phyloP scores from a whole-genome alignment of 2,329 filamentous ascomycete species.

The Colletotrichum plurivorum region DNA sequence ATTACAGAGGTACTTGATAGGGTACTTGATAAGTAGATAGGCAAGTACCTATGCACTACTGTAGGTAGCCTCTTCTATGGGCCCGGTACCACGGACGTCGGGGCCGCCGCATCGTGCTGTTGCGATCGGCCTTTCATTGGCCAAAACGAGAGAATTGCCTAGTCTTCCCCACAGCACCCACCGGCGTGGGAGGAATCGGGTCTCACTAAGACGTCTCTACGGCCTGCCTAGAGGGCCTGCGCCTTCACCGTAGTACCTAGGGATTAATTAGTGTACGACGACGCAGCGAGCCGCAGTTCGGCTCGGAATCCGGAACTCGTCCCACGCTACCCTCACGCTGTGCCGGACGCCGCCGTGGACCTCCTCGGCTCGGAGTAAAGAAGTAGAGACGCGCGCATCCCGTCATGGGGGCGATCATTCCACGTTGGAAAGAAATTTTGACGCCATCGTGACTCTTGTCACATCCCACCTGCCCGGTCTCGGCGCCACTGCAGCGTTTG shows the following conservation, averaged over 20 bases:
- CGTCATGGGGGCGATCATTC: constrained; percentile 1
- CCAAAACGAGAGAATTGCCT: neutral
- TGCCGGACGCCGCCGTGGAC: neutral
- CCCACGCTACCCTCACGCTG: too few species aligned
- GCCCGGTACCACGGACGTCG: neutral
- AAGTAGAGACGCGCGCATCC: too few species aligned
- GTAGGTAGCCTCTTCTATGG: neutral
- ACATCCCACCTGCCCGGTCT: constrained; percentile 16
- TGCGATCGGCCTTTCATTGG: constrained; percentile 34
- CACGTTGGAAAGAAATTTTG: constrained; percentile 1
- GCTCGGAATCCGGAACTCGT: constrained; percentile 8
- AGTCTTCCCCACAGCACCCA: neutral
- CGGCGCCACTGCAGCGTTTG: constrained; percentile 8
- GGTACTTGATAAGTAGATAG: too few species aligned
- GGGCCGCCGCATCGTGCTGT: neutral
- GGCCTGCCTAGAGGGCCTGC: too few species aligned
- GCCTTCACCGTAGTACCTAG: neutral
- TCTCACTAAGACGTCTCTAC: too few species aligned
- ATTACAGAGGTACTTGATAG: too few species aligned
- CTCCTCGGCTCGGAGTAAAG: constrained; percentile 22
- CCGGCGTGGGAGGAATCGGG: neutral
- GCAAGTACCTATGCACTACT: too few species aligned
- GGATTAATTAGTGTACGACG: neutral
- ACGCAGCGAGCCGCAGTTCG: neutral
- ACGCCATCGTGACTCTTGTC: constrained; percentile 12